These are phyloP conservation scores for Dendrobium nobile DNA, from an alignment of 106 monocot species.

Conservation along the genomic window DNA sequence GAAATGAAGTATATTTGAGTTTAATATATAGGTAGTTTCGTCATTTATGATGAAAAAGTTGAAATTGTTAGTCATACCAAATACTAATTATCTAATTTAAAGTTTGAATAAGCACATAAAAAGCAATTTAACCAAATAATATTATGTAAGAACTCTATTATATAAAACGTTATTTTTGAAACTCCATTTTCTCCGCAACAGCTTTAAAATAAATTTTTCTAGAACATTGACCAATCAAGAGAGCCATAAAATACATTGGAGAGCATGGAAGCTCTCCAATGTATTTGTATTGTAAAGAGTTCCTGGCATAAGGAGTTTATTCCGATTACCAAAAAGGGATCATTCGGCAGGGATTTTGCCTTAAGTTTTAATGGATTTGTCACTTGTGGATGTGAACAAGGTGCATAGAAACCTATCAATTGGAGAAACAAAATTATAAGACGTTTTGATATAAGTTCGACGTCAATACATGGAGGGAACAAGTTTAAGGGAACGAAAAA, in stretches of 20 bases:
- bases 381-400: conserved; percentile 52
- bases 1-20: too few species aligned
- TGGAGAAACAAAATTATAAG: neutral
- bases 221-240: too few species aligned
- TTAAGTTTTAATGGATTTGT: conserved; percentile 52
- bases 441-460: neutral
- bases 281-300: conserved; percentile 87
- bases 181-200: too few species aligned
- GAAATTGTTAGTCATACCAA: too few species aligned
- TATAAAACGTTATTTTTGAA: too few species aligned
- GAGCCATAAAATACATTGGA: neutral
- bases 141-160: too few species aligned
- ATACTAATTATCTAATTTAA: too few species aligned
- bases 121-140: too few species aligned
- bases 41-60: too few species aligned
- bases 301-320: conserved; percentile 77
- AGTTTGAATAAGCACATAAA: too few species aligned
- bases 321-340: conserved; percentile 45
- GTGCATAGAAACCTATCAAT: conserved; percentile 66
- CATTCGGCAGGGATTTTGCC: conserved; percentile 47
- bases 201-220: too few species aligned
- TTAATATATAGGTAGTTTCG: too few species aligned
- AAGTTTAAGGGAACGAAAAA: neutral
- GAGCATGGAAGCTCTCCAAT: conserved; percentile 51
- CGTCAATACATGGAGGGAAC: neutral